These are phyloP conservation scores for Ceratobasidium sp. DNA, from an alignment of 1,284 basidiomycete genomes.

Conservation along the genomic window DNA sequence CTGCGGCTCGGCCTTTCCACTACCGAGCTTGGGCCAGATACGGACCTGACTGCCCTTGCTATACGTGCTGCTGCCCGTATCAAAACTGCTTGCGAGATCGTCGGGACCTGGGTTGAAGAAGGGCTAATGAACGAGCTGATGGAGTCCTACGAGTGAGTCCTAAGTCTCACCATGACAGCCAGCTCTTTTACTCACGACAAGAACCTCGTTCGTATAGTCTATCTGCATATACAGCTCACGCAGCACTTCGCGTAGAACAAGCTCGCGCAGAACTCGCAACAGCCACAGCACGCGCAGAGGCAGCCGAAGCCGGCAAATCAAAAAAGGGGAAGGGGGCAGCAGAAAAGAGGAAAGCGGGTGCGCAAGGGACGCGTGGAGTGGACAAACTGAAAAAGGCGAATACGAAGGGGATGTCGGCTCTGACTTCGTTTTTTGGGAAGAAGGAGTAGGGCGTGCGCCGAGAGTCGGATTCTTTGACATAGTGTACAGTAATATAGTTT, in stretches of 20 bases:
- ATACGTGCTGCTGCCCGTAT: slow-evolving; percentile 67
- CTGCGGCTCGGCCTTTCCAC: slow-evolving; percentile 32
- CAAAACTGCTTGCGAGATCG: slow-evolving; percentile 71
- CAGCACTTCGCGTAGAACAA: slow-evolving; percentile 17
- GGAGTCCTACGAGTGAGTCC: slow-evolving; percentile 74
- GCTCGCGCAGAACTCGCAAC: slow-evolving; percentile 45
- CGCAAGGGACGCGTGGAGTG: slow-evolving; percentile 72
- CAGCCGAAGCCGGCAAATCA: slow-evolving; percentile 48
- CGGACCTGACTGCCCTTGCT: slow-evolving; percentile 24
- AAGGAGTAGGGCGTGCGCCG: slow-evolving; percentile 48
- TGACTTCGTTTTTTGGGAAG: slow-evolving; percentile 77
- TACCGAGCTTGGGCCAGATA: slow-evolving; percentile 13
- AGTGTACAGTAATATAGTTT: too few relatives aligned
- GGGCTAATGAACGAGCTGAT: slow-evolving; percentile 60
- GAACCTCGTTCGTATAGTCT: not conserved
- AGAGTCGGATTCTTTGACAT: too few relatives aligned
- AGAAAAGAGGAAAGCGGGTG: slow-evolving; percentile 69
- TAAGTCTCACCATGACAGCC: not conserved
- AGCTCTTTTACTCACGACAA: not conserved
- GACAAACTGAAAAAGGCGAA: slow-evolving; percentile 82
- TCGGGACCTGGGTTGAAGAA: slow-evolving; percentile 74
- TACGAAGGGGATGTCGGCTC: slow-evolving; percentile 78
- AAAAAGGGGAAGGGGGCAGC: slow-evolving; percentile 43
- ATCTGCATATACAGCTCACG: slow-evolving; percentile 22
- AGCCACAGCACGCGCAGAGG: slow-evolving; percentile 54